These are phyloP conservation scores for Podospora tetraspora DNA, from an alignment of 495 filamentous ascomycete species.

Conservation along the genomic window DNA sequence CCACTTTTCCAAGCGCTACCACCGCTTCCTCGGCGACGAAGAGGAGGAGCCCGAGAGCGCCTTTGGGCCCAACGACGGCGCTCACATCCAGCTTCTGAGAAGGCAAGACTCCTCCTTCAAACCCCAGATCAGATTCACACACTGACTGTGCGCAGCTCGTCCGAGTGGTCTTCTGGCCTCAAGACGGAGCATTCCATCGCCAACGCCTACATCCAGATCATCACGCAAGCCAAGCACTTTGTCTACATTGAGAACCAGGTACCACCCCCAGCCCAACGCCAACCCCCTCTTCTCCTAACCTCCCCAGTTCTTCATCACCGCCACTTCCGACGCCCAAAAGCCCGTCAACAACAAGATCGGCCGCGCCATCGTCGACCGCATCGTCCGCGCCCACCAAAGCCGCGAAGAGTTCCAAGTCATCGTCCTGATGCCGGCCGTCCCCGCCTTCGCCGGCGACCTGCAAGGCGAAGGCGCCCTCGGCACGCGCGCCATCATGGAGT, in stretches of 20 bases:
- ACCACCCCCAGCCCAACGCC: too few species aligned
- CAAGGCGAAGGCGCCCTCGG: slow-evolving; percentile 71
- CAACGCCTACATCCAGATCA: slow-evolving; percentile 81
- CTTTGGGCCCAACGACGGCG: slow-evolving; percentile 11
- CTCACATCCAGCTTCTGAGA: slow-evolving; percentile 39
- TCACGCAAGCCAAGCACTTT: slow-evolving; percentile 75
- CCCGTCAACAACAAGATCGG: slow-evolving; percentile 87
- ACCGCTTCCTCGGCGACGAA: slow-evolving; percentile 29
- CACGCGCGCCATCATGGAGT: slow-evolving; percentile 94
- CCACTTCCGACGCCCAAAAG: slow-evolving; percentile 66
- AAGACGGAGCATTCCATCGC: slow-evolving; percentile 77
- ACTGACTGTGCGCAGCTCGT: slow-evolving; percentile 40
- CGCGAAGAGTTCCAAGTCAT: slow-evolving; percentile 77
- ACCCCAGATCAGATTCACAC: background rate
- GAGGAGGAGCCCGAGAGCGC: slow-evolving; percentile 15
- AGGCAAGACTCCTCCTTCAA: slow-evolving; percentile 29
- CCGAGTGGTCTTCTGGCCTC: slow-evolving; percentile 68
- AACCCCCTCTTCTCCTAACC: too few species aligned
- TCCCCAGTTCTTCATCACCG: slow-evolving; percentile 82
- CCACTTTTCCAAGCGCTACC: slow-evolving; percentile 40
- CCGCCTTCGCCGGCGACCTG: slow-evolving; percentile 87
- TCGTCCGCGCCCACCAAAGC: slow-evolving; percentile 67
- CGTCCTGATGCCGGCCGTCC: slow-evolving; percentile 81
- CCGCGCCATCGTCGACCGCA: slow-evolving; percentile 80
- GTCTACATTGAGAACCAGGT: slow-evolving; percentile 92